phyloP scores from a whole-genome alignment of 2,329 filamentous ascomycete species.

The Phoma sp. region DNA sequence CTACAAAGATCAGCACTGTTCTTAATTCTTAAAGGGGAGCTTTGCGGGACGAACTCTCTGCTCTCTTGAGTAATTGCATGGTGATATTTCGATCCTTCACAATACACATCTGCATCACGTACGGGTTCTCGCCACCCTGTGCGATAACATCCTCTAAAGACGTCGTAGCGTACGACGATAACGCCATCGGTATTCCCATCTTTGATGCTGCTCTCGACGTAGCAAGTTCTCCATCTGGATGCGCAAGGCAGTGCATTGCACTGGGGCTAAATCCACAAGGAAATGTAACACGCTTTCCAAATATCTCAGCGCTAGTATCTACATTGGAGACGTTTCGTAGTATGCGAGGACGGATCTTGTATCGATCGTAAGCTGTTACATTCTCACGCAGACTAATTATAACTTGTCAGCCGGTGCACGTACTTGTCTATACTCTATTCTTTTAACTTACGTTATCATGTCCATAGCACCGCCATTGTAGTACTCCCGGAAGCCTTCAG shows the following conservation, averaged over 20 bases:
- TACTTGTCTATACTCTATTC: neutral
- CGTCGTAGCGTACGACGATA: conserved; percentile 62
- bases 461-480: conserved; percentile 25
- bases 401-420: neutral
- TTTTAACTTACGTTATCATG: conserved; percentile 16
- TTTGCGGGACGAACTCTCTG: conserved; percentile 47
- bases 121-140: conserved; percentile 51
- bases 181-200: conserved; percentile 66
- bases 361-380: conserved; percentile 41
- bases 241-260: conserved; percentile 70
- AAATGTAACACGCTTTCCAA: conserved; percentile 45
- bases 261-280: conserved; percentile 59
- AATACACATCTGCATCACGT: conserved; percentile 63
- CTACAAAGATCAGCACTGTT: neutral
- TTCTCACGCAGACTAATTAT: conserved; percentile 50
- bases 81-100: conserved; percentile 57
- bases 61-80: conserved; percentile 50
- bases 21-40: neutral
- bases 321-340: conserved; percentile 41
- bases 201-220: conserved; percentile 65
- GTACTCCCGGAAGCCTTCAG: conserved; percentile 57
- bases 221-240: conserved; percentile 67
- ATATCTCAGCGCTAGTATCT: conserved; percentile 24
- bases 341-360: conserved; percentile 41
- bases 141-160: conserved; percentile 68